Percentiles rank a stretch among this genome's conserved stretches.
These are phyloP conservation scores for Colletotrichum sidae DNA, from an alignment of 2,329 filamentous ascomycete genomes.

Conservation along the genomic window DNA sequence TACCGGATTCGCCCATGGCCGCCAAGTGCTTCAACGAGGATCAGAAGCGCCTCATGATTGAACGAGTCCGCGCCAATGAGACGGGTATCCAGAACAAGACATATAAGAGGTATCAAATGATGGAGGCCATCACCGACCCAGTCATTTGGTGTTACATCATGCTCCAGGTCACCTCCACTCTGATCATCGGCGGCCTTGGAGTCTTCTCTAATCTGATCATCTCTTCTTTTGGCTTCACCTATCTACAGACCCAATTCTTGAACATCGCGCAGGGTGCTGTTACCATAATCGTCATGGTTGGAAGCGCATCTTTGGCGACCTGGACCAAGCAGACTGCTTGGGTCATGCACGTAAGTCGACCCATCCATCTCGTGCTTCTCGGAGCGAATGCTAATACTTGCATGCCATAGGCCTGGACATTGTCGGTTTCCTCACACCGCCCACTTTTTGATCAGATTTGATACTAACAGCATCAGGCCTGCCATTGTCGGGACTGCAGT, in stretches of 20 bases:
- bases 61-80: conserved; percentile 79
- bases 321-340: conserved; percentile 66
- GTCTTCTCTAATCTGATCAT: conserved; percentile 75
- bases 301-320: conserved; percentile 61
- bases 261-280: conserved; percentile 62
- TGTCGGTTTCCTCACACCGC: not conserved
- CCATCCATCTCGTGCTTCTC: conserved; percentile 64
- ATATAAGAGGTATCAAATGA: conserved; percentile 75
- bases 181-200: conserved; percentile 71
- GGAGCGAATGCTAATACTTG: conserved; percentile 62
- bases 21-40: conserved; percentile 68
- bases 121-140: conserved; percentile 59
- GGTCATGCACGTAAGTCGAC: conserved; percentile 39
- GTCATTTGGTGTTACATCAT: conserved; percentile 70
- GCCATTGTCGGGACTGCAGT: conserved; percentile 51
- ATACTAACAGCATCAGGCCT: conserved; percentile 4
- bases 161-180: conserved; percentile 71
- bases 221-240: conserved; percentile 70
- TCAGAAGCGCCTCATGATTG: conserved; percentile 75
- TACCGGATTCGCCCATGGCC: conserved; percentile 68
- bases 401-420: conserved; percentile 54
- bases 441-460: not conserved
- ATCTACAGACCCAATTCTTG: conserved; percentile 66
- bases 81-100: conserved; percentile 80
- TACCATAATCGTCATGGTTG: conserved; percentile 23